Evolutionary conservation across 805 yeast genomes (phyloP).

Genomic region (Myxozyma neotropica): DNA sequence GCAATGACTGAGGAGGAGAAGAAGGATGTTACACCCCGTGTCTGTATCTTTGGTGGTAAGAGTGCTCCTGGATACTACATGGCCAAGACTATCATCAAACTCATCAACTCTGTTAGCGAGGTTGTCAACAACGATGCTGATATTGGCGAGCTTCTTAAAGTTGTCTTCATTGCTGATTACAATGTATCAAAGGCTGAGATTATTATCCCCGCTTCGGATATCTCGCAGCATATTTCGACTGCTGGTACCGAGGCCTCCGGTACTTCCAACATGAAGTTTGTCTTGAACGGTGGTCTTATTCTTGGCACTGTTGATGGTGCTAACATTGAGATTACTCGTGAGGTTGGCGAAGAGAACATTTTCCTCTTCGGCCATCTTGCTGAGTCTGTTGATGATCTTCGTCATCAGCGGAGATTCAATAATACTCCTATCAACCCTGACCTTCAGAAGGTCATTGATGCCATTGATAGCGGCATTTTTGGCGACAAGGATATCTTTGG

Average conservation of each 20-base stretch:
- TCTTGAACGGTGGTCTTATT: constrained; percentile 88
- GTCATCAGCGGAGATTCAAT: constrained; percentile 70
- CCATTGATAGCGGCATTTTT: constrained; percentile 69
- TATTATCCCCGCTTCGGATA: constrained; percentile 85
- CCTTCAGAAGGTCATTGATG: constrained; percentile 62
- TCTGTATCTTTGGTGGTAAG: constrained; percentile 87
- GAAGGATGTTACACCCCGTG: constrained; percentile 68
- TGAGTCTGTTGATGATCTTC: constrained; percentile 83
- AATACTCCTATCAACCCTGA: constrained; percentile 62
- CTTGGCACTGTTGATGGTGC: constrained; percentile 98
- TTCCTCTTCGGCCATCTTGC: constrained; percentile 89
- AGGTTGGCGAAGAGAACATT: constrained; percentile 90
- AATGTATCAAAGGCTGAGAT: constrained; percentile 93
- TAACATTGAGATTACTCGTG: constrained; percentile 90
- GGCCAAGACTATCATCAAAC: constrained; percentile 87
- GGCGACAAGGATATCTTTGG: constrained; percentile 66
- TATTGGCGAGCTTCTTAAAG: constrained; percentile 75
- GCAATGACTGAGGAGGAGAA: constrained; percentile 64
- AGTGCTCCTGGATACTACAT: constrained; percentile 98
- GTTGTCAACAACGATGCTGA: constrained; percentile 79
- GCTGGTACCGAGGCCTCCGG: constrained; percentile 98
- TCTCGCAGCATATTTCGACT: constrained; percentile 91
- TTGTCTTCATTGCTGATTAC: constrained; percentile 87
- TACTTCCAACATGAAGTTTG: constrained; percentile 94
- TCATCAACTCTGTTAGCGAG: constrained; percentile 77